Base-by-base conservation (phyloP, 352 stramenopile genomes). In the Phytophthora podocarpi region DNA sequence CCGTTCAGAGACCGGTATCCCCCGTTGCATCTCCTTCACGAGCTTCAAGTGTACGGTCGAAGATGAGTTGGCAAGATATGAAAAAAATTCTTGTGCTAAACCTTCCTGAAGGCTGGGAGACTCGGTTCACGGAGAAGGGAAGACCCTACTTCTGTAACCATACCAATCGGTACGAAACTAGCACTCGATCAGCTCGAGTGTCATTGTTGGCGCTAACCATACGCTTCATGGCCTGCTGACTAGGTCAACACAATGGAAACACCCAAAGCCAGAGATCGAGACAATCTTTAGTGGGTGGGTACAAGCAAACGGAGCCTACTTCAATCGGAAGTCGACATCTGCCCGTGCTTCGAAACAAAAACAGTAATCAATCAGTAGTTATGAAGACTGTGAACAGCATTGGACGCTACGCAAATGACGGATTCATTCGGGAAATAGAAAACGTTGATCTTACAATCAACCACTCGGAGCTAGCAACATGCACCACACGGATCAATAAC, bases 191-290 rank as follows among this genome's bases (percentile, higher is more conserved):
- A 28, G 28, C 34, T n/a, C n/a, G n/a, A n/a, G n/a, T n/a, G 20
- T 18, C 10, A 50, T 45, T 16, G 0, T n/a, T 37, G 9, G n/a
- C 32, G 9, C 34, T 42, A 49, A 32, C 27, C 15, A 10, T 23
- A 3, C n/a, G n/a, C n/a, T n/a, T 32, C 16, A 18, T 36, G 9
- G 13, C 24, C 46, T 15, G 21, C 16, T 16, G 16, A 30, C 5
- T 59, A 92, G 86, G 27, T 93, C 87, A 5, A 94, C 87, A 3
- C 85, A 96, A 34, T 96, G 87, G 85, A 94, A 93, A 57, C 87
- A 96, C 31, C 87, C 87, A 12, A 59, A 72, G 10, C 47, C 84
- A 21, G 84, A 93, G 45, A 85, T 93, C 18, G 87, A 95, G 24
- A 62, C 62, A 1, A 79, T 86, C n/a, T 91, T 85, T 62, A 82